Evolutionary conservation across 306 rosid genomes (phyloP), one percentile per base, ranked within the genome.

Genomic region (Quercus cerris): DNA sequence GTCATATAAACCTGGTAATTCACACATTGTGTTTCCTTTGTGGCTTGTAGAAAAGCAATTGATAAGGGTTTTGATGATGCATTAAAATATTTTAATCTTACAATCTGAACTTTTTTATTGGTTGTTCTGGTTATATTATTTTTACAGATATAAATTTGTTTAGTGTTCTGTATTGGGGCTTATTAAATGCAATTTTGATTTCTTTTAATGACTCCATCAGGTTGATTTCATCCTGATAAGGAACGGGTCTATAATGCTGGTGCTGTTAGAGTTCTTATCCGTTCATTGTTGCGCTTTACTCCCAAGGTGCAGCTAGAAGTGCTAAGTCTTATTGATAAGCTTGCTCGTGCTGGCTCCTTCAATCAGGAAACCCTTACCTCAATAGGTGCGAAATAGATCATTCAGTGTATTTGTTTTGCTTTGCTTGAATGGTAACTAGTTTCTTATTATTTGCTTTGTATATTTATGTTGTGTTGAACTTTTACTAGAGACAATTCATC

Each of bases 331-430:
- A 90, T 93, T 84, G 98, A 88, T 75, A 88, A 86, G 81, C 89
- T 96, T 80, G 96, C 97, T 80, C 86, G 82, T 84, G 97, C 94
- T 84, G 93, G 97, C 64, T 85, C 94, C 71, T 90, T 91, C 76
- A 96, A 96, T 85, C 92, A 88, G 90, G 99, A 96, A 91, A 91
- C 84, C 83, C 97, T 93, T 78, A 90, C 97, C 46, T 89, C 99
- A 31, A 70, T 89, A 84, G 99, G 99, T 96, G 81, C 72, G 98
- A 75, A 81, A 33, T 57, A 66, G 67, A 56, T 57, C 71, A 64
- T 82, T 80, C 14, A 17, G n/a, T 75, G 55, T 75, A 66, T 77
- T 78, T 44, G 19, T 70, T 44, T 44, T 41, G 52, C 70, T 87
- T 35, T 51, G 68, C 73, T 79, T 55, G 69, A 76, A 73, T 75